phyloP scores from a whole-genome alignment of 129 eudicot genomes.

The Flaveria ramosissima region DNA sequence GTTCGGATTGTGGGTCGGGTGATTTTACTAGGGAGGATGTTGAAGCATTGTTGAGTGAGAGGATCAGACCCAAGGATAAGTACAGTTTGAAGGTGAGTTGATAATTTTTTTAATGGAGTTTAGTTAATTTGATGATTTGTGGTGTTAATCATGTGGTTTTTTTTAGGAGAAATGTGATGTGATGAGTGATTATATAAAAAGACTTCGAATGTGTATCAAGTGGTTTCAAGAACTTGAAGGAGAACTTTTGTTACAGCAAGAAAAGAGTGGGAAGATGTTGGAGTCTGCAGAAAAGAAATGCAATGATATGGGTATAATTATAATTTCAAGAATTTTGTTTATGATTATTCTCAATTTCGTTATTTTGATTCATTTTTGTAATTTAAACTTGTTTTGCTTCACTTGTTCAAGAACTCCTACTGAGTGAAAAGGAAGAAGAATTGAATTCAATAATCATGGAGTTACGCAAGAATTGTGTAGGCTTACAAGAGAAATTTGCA shows the following conservation, averaged over 20 bases:
- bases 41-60: constrained; percentile 81
- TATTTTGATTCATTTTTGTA: neutral
- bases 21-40: constrained; percentile 78
- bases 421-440: constrained; percentile 82
- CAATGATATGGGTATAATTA: constrained; percentile 69
- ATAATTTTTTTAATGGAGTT: neutral
- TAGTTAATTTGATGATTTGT: neutral
- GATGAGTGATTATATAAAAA: constrained; percentile 65
- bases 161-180: constrained; percentile 84
- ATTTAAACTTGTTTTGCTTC: neutral
- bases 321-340: neutral
- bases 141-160: neutral
- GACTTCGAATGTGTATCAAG: constrained; percentile 70
- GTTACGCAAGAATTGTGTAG: constrained; percentile 55
- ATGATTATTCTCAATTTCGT: neutral
- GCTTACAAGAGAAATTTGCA: constrained; percentile 60
- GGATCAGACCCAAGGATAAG: constrained; percentile 66
- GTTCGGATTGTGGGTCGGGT: constrained; percentile 57
- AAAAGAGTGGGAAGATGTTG: constrained; percentile 50
- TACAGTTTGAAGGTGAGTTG: constrained; percentile 62
- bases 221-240: constrained; percentile 87
- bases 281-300: constrained; percentile 74
- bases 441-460: constrained; percentile 77
- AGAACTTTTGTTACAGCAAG: constrained; percentile 55
- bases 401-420: constrained; percentile 50